Conservation (phyloP, 371 early-diverging fungal species). For the Lichtheimia ornata region DNA sequence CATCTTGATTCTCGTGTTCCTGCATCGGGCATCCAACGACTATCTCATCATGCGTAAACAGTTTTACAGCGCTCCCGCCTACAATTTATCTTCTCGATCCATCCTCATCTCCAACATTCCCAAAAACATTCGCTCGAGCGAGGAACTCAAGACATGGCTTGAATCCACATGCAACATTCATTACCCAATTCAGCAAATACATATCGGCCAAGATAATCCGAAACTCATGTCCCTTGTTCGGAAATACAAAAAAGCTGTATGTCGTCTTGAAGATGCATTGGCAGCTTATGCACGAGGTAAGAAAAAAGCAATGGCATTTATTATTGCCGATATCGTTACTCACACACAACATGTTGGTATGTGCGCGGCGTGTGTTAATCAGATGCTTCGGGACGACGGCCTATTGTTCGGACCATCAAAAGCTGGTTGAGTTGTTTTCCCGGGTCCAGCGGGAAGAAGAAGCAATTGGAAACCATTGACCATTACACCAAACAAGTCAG, state of each 20-base stretch:
- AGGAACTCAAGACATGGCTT: conserved; percentile 48
- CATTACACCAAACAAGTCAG: conserved; percentile 65
- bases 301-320: conserved; percentile 7
- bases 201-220: conserved; percentile 66
- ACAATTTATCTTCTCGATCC: conserved; percentile 52
- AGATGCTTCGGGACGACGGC: background rate
- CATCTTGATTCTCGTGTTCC: conserved; percentile 39
- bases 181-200: conserved; percentile 51
- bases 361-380: background rate
- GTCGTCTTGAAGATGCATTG: conserved; percentile 61
- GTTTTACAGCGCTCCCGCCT: conserved; percentile 54
- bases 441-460: background rate
- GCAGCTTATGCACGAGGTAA: conserved; percentile 42
- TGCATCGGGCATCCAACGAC: conserved; percentile 46
- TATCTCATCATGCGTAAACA: conserved; percentile 53
- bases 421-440: background rate
- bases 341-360: background rate
- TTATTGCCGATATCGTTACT: conserved; percentile 14
- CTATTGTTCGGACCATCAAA: background rate
- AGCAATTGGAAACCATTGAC: conserved; percentile 65
- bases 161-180: conserved; percentile 20
- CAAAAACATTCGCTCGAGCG: conserved; percentile 45
- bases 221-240: conserved; percentile 63
- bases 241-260: conserved; percentile 63
- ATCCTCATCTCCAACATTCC: conserved; percentile 69